Evolutionary conservation across 169 alveolate species (phyloP).

Genomic region (Cryptosporidium viatorum): DNA sequence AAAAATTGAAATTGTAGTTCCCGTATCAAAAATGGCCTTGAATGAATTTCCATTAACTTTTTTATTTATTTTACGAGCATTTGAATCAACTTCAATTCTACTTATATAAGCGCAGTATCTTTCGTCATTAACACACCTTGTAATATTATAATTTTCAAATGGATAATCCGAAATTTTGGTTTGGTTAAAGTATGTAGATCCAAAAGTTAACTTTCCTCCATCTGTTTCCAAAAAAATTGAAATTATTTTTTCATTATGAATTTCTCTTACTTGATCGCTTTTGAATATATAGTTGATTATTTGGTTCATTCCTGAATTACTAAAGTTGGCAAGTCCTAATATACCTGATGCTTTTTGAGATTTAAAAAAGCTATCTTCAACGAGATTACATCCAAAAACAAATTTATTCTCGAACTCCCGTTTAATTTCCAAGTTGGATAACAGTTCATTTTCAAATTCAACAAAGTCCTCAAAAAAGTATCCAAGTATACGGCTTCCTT

Average conservation of each 20-base stretch:
- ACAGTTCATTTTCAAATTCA: conserved; percentile 40
- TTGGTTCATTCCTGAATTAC: neutral
- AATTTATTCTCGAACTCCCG: neutral
- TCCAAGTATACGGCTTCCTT: conserved; percentile 80
- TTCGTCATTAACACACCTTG: conserved; percentile 35
- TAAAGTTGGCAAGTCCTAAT: conserved; percentile 75
- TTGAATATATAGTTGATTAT: neutral
- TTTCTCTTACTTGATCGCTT: neutral
- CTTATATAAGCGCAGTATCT: conserved; percentile 52
- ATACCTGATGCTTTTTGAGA: conserved; percentile 80
- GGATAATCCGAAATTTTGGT: neutral
- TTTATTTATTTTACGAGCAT: neutral
- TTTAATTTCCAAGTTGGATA: conserved; percentile 7
- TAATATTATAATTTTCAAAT: neutral
- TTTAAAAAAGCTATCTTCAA: conserved; percentile 76
- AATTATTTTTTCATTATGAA: neutral
- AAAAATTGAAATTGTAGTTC: conserved; percentile 60
- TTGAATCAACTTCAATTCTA: neutral
- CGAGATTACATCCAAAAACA: conserved; percentile 77
- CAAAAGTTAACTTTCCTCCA: conserved; percentile 44
- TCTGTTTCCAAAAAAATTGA: conserved; percentile 23
- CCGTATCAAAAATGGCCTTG: conserved; percentile 60
- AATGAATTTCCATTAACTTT: neutral
- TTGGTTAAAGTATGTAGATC: conserved; percentile 8
- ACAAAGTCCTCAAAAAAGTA: conserved; percentile 77